Evolutionary conservation across 2,329 filamentous ascomycete species (phyloP).

Genomic region (Claviceps arundinis): DNA sequence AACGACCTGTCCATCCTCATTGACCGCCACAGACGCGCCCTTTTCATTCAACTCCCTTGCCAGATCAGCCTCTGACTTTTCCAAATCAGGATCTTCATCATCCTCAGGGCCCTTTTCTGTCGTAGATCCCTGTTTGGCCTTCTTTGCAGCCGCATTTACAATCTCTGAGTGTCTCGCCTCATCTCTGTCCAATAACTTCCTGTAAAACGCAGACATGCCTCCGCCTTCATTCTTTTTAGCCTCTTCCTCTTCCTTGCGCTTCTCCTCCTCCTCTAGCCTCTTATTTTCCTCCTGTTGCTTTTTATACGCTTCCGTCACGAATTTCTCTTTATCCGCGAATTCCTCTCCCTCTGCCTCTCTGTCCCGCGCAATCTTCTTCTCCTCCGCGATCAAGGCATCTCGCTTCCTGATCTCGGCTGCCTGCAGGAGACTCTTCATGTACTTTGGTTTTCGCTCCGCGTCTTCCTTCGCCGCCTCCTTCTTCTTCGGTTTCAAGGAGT

Average conservation of each 20-base stretch:
- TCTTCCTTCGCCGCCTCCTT: slow-evolving; percentile 42
- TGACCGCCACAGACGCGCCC: slow-evolving; percentile 50
- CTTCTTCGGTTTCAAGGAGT: slow-evolving; percentile 56
- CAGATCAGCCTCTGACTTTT: slow-evolving; percentile 48
- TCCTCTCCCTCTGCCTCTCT: slow-evolving; percentile 70
- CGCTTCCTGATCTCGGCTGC: slow-evolving; percentile 66
- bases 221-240: slow-evolving; percentile 46
- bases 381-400: slow-evolving; percentile 64
- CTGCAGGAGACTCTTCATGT: slow-evolving; percentile 61
- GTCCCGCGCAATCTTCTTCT: slow-evolving; percentile 67
- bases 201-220: slow-evolving; percentile 73
- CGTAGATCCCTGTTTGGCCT: slow-evolving; percentile 26
- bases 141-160: slow-evolving; percentile 51
- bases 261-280: slow-evolving; percentile 59
- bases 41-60: slow-evolving; percentile 53
- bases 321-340: slow-evolving; percentile 72
- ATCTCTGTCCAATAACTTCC: slow-evolving; percentile 55
- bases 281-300: slow-evolving; percentile 65
- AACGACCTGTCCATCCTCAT: slow-evolving; percentile 72
- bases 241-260: slow-evolving; percentile 48
- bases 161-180: slow-evolving; percentile 58
- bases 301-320: slow-evolving; percentile 75
- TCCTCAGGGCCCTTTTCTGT: slow-evolving; percentile 11
- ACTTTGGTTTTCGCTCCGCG: slow-evolving; percentile 55
- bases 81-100: slow-evolving; percentile 30